Evolutionary conservation across 345 rosid species (phyloP), one percentile per base, ranked within the genome.

Genomic region (Garcia nutans): DNA sequence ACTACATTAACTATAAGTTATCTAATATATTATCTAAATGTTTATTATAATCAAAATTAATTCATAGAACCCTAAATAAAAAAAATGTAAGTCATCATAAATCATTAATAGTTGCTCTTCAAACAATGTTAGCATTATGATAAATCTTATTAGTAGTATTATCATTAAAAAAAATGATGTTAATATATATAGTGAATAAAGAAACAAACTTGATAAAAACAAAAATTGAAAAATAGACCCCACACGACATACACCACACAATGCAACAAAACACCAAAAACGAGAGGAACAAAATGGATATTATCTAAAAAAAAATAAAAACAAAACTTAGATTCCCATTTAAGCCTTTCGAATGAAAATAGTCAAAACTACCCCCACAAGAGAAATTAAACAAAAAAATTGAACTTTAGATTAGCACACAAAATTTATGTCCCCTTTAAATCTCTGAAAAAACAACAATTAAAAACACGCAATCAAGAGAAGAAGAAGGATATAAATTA

Each of bases 251-350:
- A 67, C 41, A 70, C 6, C 28, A 42, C 33, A 33, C 44, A n/a
- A 3, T 8, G 41, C 20, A 37, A 66, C n/a, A 24, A 76, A 61
- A 59, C 65, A 10, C 47, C 59, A 16, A 69, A 72, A 73, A 61
- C 59, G 2, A 67, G 20, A 73, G 23, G 54, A 56, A 31, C 8
- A 79, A 72, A 13, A 61, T 56, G 44, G 57, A 72, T 58, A 72
- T 22, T n/a, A 33, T 66, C 10, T 17, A 60, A 37, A 72, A 75
- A 75, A 79, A 28, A 71, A 77, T 10, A n/a, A n/a, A n/a, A n/a
- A n/a, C 33, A 63, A 76, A 80, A 72, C 74, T 81, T 80, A 57
- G 49, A 71, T 76, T 67, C 19, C 72, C 66, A 55, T 22, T 28
- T 12, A 70, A 70, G 47, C 55, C 71, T 65, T 59, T 44, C 50